Evolutionary conservation across 164 flowering plant genomes (phyloP), one percentile per base, ranked within the genome.

Genomic region (Nymphaea thermarum): DNA sequence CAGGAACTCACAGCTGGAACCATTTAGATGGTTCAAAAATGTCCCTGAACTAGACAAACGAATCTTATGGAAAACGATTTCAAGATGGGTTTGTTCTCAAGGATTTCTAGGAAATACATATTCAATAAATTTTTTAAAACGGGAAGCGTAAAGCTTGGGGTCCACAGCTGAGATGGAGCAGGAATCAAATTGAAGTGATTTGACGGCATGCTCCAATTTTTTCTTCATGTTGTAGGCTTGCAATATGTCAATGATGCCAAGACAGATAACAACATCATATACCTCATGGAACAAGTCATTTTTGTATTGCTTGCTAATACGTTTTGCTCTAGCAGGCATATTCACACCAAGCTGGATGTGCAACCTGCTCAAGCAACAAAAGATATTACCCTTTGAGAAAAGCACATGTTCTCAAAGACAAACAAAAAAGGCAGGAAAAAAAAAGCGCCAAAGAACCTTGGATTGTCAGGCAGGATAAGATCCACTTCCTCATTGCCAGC

Each of bases 251-350:
- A 95, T 92, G 63, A 90, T 81, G 64, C 99, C 98, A 67, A 95
- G 80, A 76, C 90, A 92, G 63, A 95, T 86, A 67, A 95, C 91
- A 51, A 88, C 96, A 71, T 95, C 96, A 66, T 86, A 90, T 5
- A 85, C 90, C 80, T 87, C 98, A 72, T 87, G 80, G 15, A 60
- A 14, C 61, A 84, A 69, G 42, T 77, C 84, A 0, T 53, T 67
- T 57, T 71, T 83, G 4, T 80, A 82, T 62, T 74, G 80, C 6
- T 14, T 65, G 71, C 86, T 72, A 80, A 76, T 94, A 67, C 64
- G 86, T 42, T 69, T 80, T 51, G 97, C 98, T 66, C 86, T 85
- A 59, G 98, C 96, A 5, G 98, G 98, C 98, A 94, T 94, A 80
- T 94, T 89, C 11, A 89, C 97, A 55, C 97, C 98, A 42, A 91